phyloP scores from a whole-genome alignment of 306 rosid species.

The Malus fusca region DNA sequence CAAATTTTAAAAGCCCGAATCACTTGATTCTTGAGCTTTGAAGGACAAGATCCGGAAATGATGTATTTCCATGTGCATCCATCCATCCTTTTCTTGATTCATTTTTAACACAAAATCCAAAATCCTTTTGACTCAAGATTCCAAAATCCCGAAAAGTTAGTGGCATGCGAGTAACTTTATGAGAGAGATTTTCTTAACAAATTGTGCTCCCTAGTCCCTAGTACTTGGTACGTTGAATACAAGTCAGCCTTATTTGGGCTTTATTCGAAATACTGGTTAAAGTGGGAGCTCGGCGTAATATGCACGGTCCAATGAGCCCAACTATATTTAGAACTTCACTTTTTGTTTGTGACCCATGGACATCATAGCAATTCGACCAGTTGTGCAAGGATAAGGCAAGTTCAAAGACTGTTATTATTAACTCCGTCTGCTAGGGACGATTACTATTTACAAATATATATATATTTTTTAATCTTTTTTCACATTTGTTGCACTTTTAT shows the following conservation, averaged over 20 bases:
- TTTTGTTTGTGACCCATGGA: not conserved
- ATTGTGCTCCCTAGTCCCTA: not conserved
- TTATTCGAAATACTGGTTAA: not conserved
- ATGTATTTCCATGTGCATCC: not conserved
- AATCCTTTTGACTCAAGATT: not conserved
- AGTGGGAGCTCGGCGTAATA: not conserved
- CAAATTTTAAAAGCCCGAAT: fast-evolving
- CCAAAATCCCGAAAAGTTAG: not conserved
- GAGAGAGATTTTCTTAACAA: not conserved
- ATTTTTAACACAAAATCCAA: not conserved
- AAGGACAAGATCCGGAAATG: fast-evolving
- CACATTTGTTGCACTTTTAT: too few species aligned
- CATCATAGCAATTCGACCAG: too few species aligned
- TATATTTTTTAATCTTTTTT: too few species aligned
- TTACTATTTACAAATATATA: too few species aligned
- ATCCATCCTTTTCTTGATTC: not conserved
- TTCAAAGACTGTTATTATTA: too few species aligned
- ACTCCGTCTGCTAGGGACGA: fast-evolving
- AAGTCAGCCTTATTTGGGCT: not conserved
- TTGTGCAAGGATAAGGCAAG: too few species aligned
- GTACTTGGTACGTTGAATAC: not conserved
- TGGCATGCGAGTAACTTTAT: not conserved
- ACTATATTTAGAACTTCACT: not conserved
- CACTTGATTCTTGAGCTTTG: too few species aligned
- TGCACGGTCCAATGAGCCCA: not conserved